Evolutionary conservation across 192 early-diverging fungal genomes (phyloP).

Genomic region (Chytriomyces sp.): DNA sequence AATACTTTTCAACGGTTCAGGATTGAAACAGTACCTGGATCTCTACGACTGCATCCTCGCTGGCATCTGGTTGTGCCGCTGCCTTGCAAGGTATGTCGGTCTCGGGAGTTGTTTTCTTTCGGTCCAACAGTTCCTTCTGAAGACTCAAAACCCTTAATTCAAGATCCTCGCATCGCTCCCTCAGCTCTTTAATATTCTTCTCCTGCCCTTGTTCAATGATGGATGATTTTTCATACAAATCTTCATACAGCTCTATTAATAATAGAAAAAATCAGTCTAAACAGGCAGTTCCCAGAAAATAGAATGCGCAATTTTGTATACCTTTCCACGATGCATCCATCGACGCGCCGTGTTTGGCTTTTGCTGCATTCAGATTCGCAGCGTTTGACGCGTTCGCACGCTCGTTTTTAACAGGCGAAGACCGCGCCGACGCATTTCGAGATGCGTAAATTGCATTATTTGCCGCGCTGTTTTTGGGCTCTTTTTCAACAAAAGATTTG

Average conservation of each 20-base stretch:
- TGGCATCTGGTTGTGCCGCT: not conserved
- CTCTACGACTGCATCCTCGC: not conserved
- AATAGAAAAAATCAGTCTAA: no score
- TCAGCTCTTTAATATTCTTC: not conserved
- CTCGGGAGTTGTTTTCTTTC: slow-evolving; percentile 52
- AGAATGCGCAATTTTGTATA: not conserved
- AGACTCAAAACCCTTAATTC: slow-evolving; percentile 59
- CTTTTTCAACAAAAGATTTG: no score
- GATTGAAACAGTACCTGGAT: not conserved
- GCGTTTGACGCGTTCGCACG: no score
- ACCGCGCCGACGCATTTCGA: not conserved
- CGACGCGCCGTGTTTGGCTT: not conserved
- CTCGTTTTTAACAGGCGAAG: not conserved
- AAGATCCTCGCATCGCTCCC: not conserved
- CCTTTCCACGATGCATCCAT: slow-evolving; percentile 10
- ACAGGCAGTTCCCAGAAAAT: not conserved
- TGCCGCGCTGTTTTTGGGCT: no score
- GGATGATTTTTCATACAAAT: slow-evolving; percentile 25
- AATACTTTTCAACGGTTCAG: not conserved
- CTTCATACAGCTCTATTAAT: slow-evolving; percentile 25
- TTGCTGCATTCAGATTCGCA: no score
- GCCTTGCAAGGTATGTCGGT: not conserved
- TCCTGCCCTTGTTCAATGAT: slow-evolving; percentile 3
- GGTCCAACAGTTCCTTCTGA: slow-evolving; percentile 61
- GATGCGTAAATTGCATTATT: no score